phyloP scores from a whole-genome alignment of 129 eudicot species.

The Ambrosia artemisiifolia region DNA sequence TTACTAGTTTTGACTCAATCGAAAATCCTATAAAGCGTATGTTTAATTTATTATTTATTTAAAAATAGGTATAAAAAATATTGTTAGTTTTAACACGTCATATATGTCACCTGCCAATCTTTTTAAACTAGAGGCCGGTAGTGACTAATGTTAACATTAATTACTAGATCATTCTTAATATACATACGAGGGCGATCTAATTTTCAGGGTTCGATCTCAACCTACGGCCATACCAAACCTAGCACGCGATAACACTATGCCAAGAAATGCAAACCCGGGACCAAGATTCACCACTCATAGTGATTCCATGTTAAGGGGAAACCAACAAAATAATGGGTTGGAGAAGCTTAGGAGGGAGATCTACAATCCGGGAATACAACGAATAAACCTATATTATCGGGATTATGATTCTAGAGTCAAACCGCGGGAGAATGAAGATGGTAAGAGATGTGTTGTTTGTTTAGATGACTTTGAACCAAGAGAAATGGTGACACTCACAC shows the following conservation, averaged over 20 bases:
- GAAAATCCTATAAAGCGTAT: too few relatives aligned
- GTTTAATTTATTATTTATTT: too few relatives aligned
- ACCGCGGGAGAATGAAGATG: constrained; percentile 34
- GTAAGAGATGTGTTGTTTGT: constrained; percentile 62
- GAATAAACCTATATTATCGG: constrained; percentile 31
- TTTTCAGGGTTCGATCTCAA: constrained; percentile 23
- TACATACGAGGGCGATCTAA: neutral
- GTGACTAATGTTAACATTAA: too few relatives aligned
- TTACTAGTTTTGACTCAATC: too few relatives aligned
- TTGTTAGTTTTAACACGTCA: too few relatives aligned
- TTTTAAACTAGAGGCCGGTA: neutral
- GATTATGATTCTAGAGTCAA: constrained; percentile 20
- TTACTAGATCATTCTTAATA: neutral
- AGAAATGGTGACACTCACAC: constrained; percentile 54
- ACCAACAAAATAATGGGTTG: constrained; percentile 34
- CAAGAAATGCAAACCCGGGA: constrained; percentile 7
- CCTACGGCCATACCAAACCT: constrained; percentile 17
- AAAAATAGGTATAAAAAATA: too few relatives aligned
- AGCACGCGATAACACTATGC: neutral
- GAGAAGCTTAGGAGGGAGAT: constrained; percentile 56
- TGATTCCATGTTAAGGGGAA: neutral
- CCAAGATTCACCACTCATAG: constrained; percentile 11
- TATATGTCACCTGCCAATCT: too few relatives aligned
- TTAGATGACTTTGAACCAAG: constrained; percentile 64
- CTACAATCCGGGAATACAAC: constrained; percentile 43